Evolutionary conservation across 2,329 filamentous ascomycete genomes (phyloP).

Genomic region (Chalara sp.): DNA sequence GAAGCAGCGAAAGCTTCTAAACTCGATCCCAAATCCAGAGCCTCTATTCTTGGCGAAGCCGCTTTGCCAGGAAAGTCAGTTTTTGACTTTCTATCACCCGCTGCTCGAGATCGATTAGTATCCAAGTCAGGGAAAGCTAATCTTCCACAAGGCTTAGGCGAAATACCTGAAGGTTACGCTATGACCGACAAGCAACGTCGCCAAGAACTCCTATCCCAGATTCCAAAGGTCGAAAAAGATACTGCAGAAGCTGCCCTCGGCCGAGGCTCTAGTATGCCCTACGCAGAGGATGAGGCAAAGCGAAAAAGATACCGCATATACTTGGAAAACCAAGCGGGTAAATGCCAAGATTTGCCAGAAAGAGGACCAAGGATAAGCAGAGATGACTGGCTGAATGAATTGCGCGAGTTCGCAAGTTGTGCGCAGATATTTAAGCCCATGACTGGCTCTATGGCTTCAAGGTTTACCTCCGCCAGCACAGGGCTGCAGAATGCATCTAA

Average conservation of each 20-base stretch:
- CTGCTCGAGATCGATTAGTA: constrained; percentile 70
- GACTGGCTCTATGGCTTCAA: constrained; percentile 84
- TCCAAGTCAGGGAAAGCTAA: constrained; percentile 67
- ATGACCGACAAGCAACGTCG: constrained; percentile 56
- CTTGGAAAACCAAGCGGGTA: constrained; percentile 68
- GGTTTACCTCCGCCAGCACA: constrained; percentile 71
- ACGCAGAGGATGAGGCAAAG: constrained; percentile 75
- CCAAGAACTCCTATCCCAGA: constrained; percentile 48
- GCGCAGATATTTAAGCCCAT: constrained; percentile 85
- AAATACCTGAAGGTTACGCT: constrained; percentile 61
- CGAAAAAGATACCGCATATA: constrained; percentile 74
- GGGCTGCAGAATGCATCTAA: constrained; percentile 33
- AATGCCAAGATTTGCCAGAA: constrained; percentile 50
- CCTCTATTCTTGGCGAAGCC: constrained; percentile 73
- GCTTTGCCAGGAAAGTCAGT: constrained; percentile 86
- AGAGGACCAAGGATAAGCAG: constrained; percentile 36
- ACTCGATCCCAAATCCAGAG: constrained; percentile 70
- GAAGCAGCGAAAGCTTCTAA: constrained; percentile 73
- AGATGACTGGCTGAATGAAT: constrained; percentile 74
- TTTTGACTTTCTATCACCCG: constrained; percentile 82
- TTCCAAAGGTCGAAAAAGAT: constrained; percentile 59
- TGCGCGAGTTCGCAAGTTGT: constrained; percentile 65
- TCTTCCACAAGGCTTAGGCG: constrained; percentile 70
- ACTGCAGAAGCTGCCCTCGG: constrained; percentile 63
- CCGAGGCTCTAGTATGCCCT: constrained; percentile 65